Evolutionary conservation across 495 filamentous ascomycete genomes (phyloP).

Genomic region (Lasiosphaeria miniovina): DNA sequence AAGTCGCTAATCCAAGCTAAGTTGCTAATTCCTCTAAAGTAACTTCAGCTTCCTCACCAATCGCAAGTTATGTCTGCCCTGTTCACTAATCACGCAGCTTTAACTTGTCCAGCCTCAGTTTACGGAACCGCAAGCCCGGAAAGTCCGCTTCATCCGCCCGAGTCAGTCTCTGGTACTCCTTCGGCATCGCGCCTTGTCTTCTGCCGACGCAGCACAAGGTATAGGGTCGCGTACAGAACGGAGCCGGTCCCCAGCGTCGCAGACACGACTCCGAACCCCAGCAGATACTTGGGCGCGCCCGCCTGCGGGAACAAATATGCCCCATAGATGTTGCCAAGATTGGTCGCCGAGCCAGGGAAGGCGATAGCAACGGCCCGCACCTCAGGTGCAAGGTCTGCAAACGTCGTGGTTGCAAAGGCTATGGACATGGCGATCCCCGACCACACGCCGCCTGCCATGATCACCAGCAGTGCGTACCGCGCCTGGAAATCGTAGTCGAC

Average conservation of each 20-base stretch:
- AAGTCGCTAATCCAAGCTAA: too few species aligned
- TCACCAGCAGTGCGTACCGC: constrained; percentile 51
- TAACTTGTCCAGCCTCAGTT: too few species aligned
- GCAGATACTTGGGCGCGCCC: constrained; percentile 26
- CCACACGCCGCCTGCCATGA: constrained; percentile 52
- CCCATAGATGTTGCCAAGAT: constrained; percentile 52
- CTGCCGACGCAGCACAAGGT: background rate
- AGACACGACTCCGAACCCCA: constrained; percentile 26
- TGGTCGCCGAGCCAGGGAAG: constrained; percentile 49
- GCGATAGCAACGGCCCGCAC: constrained; percentile 47
- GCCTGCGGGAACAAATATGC: constrained; percentile 28
- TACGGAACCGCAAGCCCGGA: too few species aligned
- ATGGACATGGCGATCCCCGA: constrained; percentile 43
- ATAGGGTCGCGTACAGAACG: background rate
- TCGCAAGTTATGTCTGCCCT: too few species aligned
- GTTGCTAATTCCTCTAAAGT: too few species aligned
- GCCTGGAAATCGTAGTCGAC: constrained; percentile 43
- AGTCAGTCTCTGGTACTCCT: too few species aligned
- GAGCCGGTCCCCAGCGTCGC: background rate
- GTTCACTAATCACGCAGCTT: too few species aligned
- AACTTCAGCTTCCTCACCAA: too few species aligned
- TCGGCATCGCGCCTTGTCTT: background rate
- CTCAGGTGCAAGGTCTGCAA: constrained; percentile 39
- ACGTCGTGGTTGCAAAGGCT: constrained; percentile 42
- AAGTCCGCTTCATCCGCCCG: too few species aligned